Percentiles rank a stretch among this genome's conserved stretches.
Conservation (phyloP, 495 filamentous ascomycete species). For the Tuber indicum region DNA sequence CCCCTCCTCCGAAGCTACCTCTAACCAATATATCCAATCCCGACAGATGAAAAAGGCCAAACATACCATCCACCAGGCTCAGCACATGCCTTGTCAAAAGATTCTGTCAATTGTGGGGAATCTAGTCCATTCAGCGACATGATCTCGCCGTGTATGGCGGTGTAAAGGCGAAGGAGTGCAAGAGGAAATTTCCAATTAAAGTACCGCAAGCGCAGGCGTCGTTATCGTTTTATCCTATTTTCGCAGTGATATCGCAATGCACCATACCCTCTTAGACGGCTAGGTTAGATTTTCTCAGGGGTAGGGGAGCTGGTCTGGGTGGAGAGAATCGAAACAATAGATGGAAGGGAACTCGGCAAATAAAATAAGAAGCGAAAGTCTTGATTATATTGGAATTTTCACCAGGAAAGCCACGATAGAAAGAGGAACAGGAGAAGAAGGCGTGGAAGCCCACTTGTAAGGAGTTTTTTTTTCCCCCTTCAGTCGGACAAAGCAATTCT, state of each 20-base stretch:
- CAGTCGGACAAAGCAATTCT: slow-evolving; percentile 15
- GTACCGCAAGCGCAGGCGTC: slow-evolving; percentile 19
- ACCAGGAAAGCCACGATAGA: slow-evolving; percentile 35
- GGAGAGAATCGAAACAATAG: not conserved
- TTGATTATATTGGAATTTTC: slow-evolving; percentile 32
- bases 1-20: not conserved
- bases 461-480: slow-evolving; percentile 22
- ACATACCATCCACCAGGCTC: slow-evolving; percentile 95
- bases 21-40: not conserved
- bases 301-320: slow-evolving; percentile 25
- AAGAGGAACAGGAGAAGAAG: slow-evolving; percentile 12
- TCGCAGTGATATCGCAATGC: not conserved
- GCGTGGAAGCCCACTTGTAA: slow-evolving; percentile 28
- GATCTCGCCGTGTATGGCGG: slow-evolving; percentile 16
- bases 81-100: slow-evolving; percentile 67
- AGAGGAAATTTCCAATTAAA: slow-evolving; percentile 14
- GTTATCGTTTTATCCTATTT: slow-evolving; percentile 14
- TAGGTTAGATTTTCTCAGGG: slow-evolving; percentile 31
- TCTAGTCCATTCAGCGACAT: slow-evolving; percentile 99
- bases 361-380: slow-evolving; percentile 8
- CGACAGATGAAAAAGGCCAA: slow-evolving; percentile 3
- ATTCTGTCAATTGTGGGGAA: slow-evolving; percentile 68
- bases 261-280: not conserved
- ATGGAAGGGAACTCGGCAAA: slow-evolving; percentile 17
- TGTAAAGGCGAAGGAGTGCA: slow-evolving; percentile 19